A percentile compares a stretch with the other conserved stretches of the same genome.
Evolutionary conservation across 2,329 filamentous ascomycete species (phyloP).

Genomic region (Ophiocordyceps polyrhachis-furcata): DNA sequence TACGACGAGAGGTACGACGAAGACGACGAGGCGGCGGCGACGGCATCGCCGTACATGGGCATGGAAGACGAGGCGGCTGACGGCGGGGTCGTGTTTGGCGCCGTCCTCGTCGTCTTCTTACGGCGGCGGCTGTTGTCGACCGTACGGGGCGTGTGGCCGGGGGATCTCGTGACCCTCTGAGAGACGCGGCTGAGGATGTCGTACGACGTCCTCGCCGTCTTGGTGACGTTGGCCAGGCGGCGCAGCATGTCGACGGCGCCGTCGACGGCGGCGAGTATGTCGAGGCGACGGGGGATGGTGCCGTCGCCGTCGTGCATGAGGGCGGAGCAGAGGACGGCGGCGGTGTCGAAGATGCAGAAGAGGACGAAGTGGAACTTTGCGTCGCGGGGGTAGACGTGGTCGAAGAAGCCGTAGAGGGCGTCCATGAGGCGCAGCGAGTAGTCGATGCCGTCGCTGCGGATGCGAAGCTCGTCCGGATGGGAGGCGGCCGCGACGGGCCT

Average conservation of each 20-base stretch:
- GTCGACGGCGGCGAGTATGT: slow-evolving; percentile 19
- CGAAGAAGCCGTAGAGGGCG: slow-evolving; percentile 20
- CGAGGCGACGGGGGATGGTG: slow-evolving; percentile 18
- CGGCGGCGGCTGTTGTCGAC: slow-evolving; percentile 1
- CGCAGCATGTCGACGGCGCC: slow-evolving; percentile 14
- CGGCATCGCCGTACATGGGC: not conserved
- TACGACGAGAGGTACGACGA: slow-evolving; percentile 1
- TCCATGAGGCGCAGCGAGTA: slow-evolving; percentile 22
- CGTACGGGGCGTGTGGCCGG: not conserved
- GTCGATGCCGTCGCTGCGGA: slow-evolving; percentile 20
- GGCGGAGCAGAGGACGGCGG: slow-evolving; percentile 28
- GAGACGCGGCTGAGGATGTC: slow-evolving; percentile 14
- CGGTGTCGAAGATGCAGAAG: slow-evolving; percentile 31
- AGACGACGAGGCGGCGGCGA: not conserved
- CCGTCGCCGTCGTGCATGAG: slow-evolving; percentile 25
- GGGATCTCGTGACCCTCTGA: slow-evolving; percentile 8
- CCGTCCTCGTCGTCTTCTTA: not conserved
- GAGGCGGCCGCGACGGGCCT: slow-evolving; percentile 12
- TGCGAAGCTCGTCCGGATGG: slow-evolving; percentile 12
- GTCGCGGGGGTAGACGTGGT: slow-evolving; percentile 23
- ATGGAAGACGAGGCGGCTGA: not conserved
- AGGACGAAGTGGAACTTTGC: slow-evolving; percentile 31
- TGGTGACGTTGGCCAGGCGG: slow-evolving; percentile 12
- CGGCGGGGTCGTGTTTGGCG: not conserved
- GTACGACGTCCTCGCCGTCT: slow-evolving; percentile 16